These are phyloP conservation scores for Cryptococcus sp. DNA, from an alignment of 1,284 basidiomycete genomes.

Conservation along the genomic window DNA sequence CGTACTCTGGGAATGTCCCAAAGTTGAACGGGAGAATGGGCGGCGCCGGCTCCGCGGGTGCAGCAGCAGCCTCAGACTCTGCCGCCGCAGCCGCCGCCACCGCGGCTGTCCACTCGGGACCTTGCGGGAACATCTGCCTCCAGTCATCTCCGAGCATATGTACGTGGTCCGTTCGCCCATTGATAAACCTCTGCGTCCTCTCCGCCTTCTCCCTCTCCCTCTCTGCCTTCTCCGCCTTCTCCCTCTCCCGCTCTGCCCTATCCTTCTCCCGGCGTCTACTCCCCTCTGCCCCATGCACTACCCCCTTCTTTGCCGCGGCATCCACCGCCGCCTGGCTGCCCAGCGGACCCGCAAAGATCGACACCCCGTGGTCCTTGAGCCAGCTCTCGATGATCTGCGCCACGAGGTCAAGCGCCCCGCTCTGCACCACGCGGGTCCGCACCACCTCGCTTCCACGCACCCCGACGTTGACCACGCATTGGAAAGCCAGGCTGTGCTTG, in stretches of 20 bases:
- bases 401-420: conserved; percentile 90
- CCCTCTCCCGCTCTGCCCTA: conserved; percentile 1
- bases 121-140: no score
- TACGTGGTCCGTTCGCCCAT: no score
- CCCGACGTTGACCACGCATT: conserved; percentile 96
- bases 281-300: conserved; percentile 57
- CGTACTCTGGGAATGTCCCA: no score
- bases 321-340: conserved; percentile 61
- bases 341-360: conserved; percentile 44
- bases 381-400: conserved; percentile 92
- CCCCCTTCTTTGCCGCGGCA: conserved; percentile 58
- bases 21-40: no score
- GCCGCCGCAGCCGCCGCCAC: no score
- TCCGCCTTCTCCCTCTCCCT: conserved; percentile 2
- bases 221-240: conserved; percentile 1
- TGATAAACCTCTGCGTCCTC: no score
- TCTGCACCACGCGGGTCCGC: conserved; percentile 88
- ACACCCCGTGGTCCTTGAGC: conserved; percentile 69
- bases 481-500: conserved; percentile 87
- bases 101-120: no score
- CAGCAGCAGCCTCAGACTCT: no score
- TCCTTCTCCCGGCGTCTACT: conserved; percentile 3
- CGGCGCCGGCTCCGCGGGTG: no score
- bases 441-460: conserved; percentile 93
- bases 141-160: no score